Conservation (phyloP, 208 protist species). For the Acanthamoeba culbertsoni region DNA sequence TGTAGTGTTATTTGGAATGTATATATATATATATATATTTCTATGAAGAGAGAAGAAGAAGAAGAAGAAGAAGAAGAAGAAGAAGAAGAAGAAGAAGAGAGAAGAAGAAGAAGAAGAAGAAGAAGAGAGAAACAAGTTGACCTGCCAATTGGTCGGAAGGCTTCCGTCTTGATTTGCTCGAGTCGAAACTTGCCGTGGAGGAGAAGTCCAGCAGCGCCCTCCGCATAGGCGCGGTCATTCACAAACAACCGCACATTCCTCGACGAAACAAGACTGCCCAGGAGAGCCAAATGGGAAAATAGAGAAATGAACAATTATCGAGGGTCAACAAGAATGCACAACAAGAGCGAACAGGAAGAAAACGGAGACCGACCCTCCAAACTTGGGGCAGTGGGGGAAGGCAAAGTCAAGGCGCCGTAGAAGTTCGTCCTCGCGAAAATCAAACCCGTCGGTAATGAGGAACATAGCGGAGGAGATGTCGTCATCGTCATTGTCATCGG, state of each 20-base stretch:
- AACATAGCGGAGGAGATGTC: not conserved
- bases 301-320: not conserved
- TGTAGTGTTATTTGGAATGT: too few species aligned
- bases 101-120: not conserved
- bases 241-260: not conserved
- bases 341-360: not conserved
- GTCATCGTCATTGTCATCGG: not conserved
- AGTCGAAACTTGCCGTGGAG: not conserved
- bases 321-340: not conserved
- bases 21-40: too few species aligned
- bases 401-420: not conserved
- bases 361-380: not conserved
- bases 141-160: not conserved
- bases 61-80: not conserved
- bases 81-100: not conserved
- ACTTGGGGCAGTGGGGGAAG: not conserved
- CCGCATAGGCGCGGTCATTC: not conserved
- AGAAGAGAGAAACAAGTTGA: not conserved
- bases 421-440: constrained; percentile 13
- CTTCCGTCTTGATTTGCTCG: not conserved
- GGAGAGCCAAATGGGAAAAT: not conserved
- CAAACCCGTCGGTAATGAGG: not conserved
- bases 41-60: not conserved
- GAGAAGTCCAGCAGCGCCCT: not conserved
- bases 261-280: not conserved